Conservation (phyloP, 345 rosid genomes). For the Hypericum androsaemum region DNA sequence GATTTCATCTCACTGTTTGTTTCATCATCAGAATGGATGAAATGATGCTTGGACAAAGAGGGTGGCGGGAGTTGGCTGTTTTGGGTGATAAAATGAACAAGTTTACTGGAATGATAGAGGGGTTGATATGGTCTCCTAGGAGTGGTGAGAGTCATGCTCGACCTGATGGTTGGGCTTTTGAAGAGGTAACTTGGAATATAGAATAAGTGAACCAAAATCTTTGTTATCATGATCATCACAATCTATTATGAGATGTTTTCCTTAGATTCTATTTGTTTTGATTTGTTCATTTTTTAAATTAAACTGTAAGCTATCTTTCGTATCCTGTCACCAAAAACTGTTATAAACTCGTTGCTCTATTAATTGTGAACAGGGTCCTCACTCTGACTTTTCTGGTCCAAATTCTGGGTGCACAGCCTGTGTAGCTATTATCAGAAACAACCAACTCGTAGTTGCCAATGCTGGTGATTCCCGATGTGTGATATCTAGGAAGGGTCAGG, state of each 20-base stretch:
- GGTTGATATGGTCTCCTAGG: slow-evolving; percentile 89
- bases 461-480: slow-evolving; percentile 97
- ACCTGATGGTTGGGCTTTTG: slow-evolving; percentile 30
- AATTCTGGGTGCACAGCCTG: slow-evolving; percentile 87
- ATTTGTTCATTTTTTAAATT: not conserved
- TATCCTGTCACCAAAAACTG: no score
- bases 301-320: no score
- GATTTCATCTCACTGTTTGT: not conserved
- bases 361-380: slow-evolving; percentile 56
- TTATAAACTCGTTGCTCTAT: no score
- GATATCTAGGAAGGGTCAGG: slow-evolving; percentile 91
- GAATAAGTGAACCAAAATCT: no score
- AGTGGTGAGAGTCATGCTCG: slow-evolving; percentile 29
- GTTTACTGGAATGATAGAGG: slow-evolving; percentile 85
- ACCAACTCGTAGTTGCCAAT: slow-evolving; percentile 71
- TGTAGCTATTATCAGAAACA: slow-evolving; percentile 63
- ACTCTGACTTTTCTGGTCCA: slow-evolving; percentile 91
- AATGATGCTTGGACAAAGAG: slow-evolving; percentile 96
- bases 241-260: no score
- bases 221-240: no score
- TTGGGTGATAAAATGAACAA: slow-evolving; percentile 83
- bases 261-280: not conserved
- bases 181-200: slow-evolving; percentile 41
- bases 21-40: slow-evolving; percentile 68
- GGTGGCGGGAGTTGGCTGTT: slow-evolving; percentile 86